A percentile compares a stretch with the other conserved stretches of the same genome.
Evolutionary conservation across 1,284 basidiomycete species (phyloP).

Genomic region (Irpex sp.): DNA sequence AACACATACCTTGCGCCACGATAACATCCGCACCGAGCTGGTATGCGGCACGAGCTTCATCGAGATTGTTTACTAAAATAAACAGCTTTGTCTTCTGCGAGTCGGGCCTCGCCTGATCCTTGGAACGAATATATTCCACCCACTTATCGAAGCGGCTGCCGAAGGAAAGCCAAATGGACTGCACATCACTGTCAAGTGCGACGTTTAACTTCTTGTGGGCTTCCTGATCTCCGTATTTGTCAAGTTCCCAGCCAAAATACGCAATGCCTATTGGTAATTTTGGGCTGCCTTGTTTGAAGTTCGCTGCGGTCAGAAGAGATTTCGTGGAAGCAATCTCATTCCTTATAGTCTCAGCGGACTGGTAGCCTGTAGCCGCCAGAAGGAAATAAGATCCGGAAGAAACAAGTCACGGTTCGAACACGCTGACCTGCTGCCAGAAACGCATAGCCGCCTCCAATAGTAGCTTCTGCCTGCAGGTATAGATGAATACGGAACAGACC

Average conservation of each 20-base stretch:
- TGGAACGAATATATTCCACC: constrained; percentile 54
- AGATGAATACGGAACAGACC: not conserved
- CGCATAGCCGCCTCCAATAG: constrained; percentile 66
- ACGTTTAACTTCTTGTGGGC: constrained; percentile 41
- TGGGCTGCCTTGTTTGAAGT: constrained; percentile 22
- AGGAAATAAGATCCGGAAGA: not conserved
- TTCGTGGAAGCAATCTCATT: constrained; percentile 49
- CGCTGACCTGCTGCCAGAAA: constrained; percentile 56
- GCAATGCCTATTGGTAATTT: constrained; percentile 68
- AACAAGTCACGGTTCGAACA: not conserved
- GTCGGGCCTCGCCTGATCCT: constrained; percentile 37
- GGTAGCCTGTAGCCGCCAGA: constrained; percentile 37
- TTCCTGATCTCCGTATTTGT: constrained; percentile 39
- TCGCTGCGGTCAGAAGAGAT: constrained; percentile 28
- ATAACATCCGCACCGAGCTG: constrained; percentile 68
- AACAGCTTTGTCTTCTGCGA: constrained; percentile 53
- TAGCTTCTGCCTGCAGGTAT: constrained; percentile 40
- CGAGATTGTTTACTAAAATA: constrained; percentile 54
- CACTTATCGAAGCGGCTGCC: constrained; percentile 56
- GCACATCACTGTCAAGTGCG: constrained; percentile 53
- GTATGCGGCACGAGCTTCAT: constrained; percentile 48
- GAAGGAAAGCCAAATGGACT: constrained; percentile 72
- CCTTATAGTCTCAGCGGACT: constrained; percentile 36
- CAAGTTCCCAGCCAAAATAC: constrained; percentile 69
- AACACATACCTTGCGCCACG: constrained; percentile 65